Percentiles rank a stretch among this genome's conserved stretches.
Evolutionary conservation across 805 yeast species (phyloP).

Genomic region (Debaryomyces maramus): DNA sequence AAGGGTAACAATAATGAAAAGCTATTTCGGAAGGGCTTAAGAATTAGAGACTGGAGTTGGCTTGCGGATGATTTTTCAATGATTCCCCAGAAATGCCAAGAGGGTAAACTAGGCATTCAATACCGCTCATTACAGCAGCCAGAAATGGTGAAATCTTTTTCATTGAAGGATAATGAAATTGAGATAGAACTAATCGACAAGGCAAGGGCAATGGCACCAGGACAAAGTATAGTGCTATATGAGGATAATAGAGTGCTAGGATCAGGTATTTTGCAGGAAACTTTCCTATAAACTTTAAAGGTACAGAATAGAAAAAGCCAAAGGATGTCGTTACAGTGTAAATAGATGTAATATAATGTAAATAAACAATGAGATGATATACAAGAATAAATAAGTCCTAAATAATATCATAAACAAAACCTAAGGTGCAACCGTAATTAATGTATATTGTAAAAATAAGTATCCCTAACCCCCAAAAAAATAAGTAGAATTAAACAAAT

Average conservation of each 20-base stretch:
- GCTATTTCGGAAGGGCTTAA: slow-evolving; percentile 47
- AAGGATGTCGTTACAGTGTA: too few relatives aligned
- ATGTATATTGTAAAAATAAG: too few relatives aligned
- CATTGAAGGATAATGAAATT: slow-evolving; percentile 18
- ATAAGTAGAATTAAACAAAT: too few relatives aligned
- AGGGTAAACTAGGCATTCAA: slow-evolving; percentile 49
- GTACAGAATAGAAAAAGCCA: too few relatives aligned
- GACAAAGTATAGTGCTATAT: slow-evolving; percentile 81
- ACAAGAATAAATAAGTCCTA: too few relatives aligned
- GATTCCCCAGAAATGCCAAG: slow-evolving; percentile 6
- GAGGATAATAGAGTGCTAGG: slow-evolving; percentile 68
- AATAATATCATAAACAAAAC: too few relatives aligned
- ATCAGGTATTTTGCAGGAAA: slow-evolving; percentile 25
- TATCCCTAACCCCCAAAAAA: too few relatives aligned
- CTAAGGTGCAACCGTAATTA: too few relatives aligned
- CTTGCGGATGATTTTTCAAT: slow-evolving; percentile 16
- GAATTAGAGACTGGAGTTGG: slow-evolving; percentile 53
- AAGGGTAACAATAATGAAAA: slow-evolving; percentile 61
- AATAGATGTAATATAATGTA: too few relatives aligned
- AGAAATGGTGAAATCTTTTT: slow-evolving; percentile 27
- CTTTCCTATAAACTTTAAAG: slow-evolving; percentile 11
- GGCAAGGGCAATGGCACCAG: slow-evolving; percentile 82
- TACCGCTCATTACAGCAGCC: slow-evolving; percentile 74
- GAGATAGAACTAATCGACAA: slow-evolving; percentile 42
- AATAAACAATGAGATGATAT: too few relatives aligned